Percentiles rank a stretch among this genome's conserved stretches.
Evolutionary conservation across 257 asterid genomes (phyloP).

Genomic region (Primulina tabacum): DNA sequence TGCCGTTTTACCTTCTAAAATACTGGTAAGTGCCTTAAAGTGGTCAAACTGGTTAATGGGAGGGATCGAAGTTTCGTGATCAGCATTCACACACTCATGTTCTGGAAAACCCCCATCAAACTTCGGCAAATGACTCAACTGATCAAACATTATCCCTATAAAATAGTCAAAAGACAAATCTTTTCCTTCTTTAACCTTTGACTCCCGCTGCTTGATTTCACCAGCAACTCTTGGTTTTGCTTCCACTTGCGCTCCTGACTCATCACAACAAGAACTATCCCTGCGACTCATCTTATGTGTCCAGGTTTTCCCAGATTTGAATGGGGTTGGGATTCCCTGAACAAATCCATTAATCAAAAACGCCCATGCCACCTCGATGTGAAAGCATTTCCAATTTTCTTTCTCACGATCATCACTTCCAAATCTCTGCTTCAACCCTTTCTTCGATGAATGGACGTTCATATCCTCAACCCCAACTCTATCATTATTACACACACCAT

Average conservation of each 20-base stretch:
- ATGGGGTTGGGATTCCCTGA: slow-evolving; percentile 68
- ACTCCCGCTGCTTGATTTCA: slow-evolving; percentile 38
- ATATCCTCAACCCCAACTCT: slow-evolving; percentile 28
- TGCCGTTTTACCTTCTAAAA: slow-evolving; percentile 82
- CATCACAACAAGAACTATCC: slow-evolving; percentile 26
- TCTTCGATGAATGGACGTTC: slow-evolving; percentile 32
- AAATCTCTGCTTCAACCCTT: slow-evolving; percentile 57
- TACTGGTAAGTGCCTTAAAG: slow-evolving; percentile 48
- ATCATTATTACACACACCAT: slow-evolving; percentile 32
- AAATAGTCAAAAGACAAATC: slow-evolving; percentile 60
- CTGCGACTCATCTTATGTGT: slow-evolving; percentile 39
- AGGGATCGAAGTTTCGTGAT: slow-evolving; percentile 26
- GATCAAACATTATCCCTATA: slow-evolving; percentile 69
- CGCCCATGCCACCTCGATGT: slow-evolving; percentile 61
- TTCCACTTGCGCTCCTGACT: slow-evolving; percentile 27
- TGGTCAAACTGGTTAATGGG: slow-evolving; percentile 50
- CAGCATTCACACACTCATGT: slow-evolving; percentile 38
- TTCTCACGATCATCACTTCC: slow-evolving; percentile 40
- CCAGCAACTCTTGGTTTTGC: slow-evolving; percentile 25
- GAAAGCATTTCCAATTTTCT: slow-evolving; percentile 61
- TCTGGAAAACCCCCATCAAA: slow-evolving; percentile 52
- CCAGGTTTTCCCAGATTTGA: slow-evolving; percentile 55
- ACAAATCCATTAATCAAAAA: slow-evolving; percentile 58
- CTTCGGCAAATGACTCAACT: slow-evolving; percentile 60
- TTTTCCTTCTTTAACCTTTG: slow-evolving; percentile 49